A percentile compares a stretch with the other conserved stretches of the same genome.
Conservation (phyloP, 306 rosid species). For the Hylodesmum podocarpum region DNA sequence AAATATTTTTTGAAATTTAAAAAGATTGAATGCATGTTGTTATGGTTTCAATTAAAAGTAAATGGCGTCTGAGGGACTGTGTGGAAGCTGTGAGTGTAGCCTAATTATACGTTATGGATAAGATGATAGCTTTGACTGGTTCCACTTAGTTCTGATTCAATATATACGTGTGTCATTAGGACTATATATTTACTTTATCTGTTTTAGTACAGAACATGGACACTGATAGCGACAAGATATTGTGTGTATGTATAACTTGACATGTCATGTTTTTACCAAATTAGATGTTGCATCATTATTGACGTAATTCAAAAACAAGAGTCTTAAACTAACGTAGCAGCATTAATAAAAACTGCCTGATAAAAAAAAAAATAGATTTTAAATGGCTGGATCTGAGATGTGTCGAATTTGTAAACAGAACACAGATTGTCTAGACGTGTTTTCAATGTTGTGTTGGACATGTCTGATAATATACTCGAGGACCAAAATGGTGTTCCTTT, state of each 20-base stretch:
- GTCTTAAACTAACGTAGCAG: background rate
- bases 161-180: background rate
- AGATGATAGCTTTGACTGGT: background rate
- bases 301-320: background rate
- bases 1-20: background rate
- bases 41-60: background rate
- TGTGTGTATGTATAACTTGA: background rate
- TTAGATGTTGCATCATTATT: background rate
- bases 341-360: background rate
- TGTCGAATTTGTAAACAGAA: background rate
- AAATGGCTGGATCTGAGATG: background rate
- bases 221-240: background rate
- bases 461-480: background rate
- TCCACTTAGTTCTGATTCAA: background rate
- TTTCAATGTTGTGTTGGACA: background rate
- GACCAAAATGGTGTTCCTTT: background rate
- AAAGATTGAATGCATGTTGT: background rate
- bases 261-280: background rate
- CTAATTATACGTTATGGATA: background rate
- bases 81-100: background rate
- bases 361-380: background rate
- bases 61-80: background rate
- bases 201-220: background rate
- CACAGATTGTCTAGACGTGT: background rate
- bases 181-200: background rate